Evolutionary conservation across 179 eudicot genomes (phyloP).

Genomic region (Amaranthus tricolor): DNA sequence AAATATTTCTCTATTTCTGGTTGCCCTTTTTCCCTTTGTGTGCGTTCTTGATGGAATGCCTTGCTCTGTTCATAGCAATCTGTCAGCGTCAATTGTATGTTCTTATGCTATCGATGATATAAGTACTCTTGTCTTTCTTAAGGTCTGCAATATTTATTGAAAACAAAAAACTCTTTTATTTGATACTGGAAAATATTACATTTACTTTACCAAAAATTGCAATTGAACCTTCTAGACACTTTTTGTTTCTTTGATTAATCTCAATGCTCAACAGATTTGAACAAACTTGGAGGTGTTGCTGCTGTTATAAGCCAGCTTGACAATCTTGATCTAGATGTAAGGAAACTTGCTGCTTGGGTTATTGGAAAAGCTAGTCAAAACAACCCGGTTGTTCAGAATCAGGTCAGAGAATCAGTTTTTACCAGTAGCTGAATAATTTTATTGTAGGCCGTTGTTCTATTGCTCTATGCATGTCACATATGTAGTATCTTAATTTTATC

Average conservation of each 20-base stretch:
- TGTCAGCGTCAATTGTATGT: background rate
- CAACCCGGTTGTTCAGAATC: conserved; percentile 79
- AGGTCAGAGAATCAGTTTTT: conserved; percentile 42
- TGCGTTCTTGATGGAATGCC: too few relatives aligned
- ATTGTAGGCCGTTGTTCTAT: background rate
- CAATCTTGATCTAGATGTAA: conserved; percentile 50
- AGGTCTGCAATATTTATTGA: background rate
- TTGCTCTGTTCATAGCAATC: background rate
- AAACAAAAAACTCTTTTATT: background rate
- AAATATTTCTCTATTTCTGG: too few relatives aligned
- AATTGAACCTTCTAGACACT: background rate
- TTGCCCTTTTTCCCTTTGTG: too few relatives aligned
- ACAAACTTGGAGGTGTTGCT: conserved; percentile 83
- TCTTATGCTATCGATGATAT: background rate
- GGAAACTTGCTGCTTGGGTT: conserved; percentile 82
- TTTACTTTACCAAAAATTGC: background rate
- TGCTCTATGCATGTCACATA: background rate
- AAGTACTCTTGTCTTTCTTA: background rate
- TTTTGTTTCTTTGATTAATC: background rate
- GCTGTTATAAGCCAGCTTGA: conserved; percentile 59
- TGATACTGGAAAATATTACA: too few relatives aligned
- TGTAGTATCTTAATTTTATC: background rate
- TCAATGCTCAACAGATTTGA: conserved; percentile 52
- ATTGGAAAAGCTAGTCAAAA: conserved; percentile 90
- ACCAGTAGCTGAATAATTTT: background rate